Base-by-base conservation (phyloP, 1,139 yeast genomes). In the Pichia sp. region DNA sequence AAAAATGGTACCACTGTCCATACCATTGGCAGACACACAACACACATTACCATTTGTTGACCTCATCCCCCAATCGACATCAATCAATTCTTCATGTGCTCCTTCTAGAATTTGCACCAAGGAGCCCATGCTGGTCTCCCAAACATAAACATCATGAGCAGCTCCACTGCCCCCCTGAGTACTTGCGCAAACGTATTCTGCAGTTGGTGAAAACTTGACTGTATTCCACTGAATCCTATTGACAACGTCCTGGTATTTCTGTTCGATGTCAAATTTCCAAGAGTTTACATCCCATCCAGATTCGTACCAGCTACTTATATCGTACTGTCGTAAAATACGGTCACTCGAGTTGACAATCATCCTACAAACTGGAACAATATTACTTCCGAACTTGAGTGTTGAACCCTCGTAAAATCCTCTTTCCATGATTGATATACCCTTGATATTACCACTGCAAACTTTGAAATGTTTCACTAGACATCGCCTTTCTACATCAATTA, bases 101-200 rank as follows among this genome's bases (percentile, higher is more conserved):
- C 97, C 97, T 70, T 92, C 97, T 45, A 90, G 74, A 53, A 92
- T 93, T 70, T 92, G 88, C 45, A 90, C 88, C 54, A 92, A 73
- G 15, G 96, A 84, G 0, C 97, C 98, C 76, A 87, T 78, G 11
- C 83, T 77, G 0, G 97, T 88, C 66, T 93, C 98, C 98, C 98
- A 92, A 58, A 93, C 80, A 68, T 90, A 92, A 49, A 93, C 77
- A 64, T 90, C 97, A 65, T 90, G 97, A 13, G 89, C 82, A 32
- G 88, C 86, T 23, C 96, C 97, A 16, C 88, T 81, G 38, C 88
- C 86, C 26, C 96, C 96, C 67, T 82, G 87, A 0, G 97, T 88
- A 1, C 96, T 85, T 0, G 97, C 98, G 50, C 90, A 84, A 13
- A 92, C 72, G 68, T 87, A 92, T 59, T 92, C 98, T 0, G 88